phyloP scores from a whole-genome alignment of 2,329 filamentous ascomycete genomes.

The Beauveria asiatica region DNA sequence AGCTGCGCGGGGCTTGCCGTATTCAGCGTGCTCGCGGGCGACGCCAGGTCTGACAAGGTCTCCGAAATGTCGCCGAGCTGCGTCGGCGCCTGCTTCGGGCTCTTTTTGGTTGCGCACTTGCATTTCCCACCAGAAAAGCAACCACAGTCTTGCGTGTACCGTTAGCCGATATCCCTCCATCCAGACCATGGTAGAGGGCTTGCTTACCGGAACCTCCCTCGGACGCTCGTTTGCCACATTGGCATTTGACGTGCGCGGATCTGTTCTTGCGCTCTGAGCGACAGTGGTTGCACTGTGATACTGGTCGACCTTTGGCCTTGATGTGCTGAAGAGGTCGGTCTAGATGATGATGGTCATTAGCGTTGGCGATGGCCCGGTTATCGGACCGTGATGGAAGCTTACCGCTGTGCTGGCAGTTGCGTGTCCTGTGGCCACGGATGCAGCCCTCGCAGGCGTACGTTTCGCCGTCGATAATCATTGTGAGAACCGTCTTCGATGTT shows the following conservation, averaged over 20 bases:
- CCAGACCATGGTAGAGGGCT: neutral
- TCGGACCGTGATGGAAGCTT: conserved; percentile 16
- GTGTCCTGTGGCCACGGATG: conserved; percentile 9
- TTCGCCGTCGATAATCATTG: conserved; percentile 10
- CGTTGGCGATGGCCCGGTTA: neutral
- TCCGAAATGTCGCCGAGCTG: conserved; percentile 1
- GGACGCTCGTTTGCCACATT: conserved; percentile 54
- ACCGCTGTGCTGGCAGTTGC: conserved; percentile 10
- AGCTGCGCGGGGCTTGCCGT: neutral
- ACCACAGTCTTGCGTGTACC: neutral
- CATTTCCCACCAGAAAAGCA: conserved; percentile 3
- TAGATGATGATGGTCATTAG: neutral
- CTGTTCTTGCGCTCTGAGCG: conserved; percentile 6
- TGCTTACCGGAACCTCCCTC: neutral
- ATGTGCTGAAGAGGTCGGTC: conserved; percentile 8
- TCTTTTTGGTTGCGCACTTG: conserved; percentile 11
- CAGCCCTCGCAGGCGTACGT: conserved; percentile 9
- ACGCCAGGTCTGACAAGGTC: neutral
- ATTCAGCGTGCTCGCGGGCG: neutral
- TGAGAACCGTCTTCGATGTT: neutral
- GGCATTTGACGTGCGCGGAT: conserved; percentile 9
- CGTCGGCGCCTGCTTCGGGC: neutral
- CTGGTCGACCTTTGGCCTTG: conserved; percentile 4
- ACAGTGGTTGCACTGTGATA: conserved; percentile 11
- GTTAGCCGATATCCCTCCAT: neutral